Base-by-base conservation (phyloP, 2,329 filamentous ascomycete species). In the Hypoxylon sp. region DNA sequence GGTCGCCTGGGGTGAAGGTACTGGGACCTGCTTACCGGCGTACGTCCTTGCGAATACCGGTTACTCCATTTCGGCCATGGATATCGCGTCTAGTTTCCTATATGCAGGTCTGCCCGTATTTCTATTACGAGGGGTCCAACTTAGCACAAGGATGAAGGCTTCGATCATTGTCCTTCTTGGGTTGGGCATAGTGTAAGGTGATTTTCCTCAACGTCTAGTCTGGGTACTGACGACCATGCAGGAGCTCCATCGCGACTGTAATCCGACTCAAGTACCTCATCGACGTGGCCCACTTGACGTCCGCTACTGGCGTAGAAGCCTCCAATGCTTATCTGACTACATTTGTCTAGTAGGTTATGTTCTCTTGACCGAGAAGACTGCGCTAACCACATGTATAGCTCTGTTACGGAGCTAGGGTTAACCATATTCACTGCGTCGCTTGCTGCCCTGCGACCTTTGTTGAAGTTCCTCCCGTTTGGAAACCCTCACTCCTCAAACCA, bases 241-340 rank as follows among this genome's bases (percentile, higher is more conserved):
- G 55, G 56, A 60, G 56, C 46, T 60, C 56, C 56, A 60, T 60
- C 21, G 56, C 56, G 13, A 60, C 56, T 34, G 56, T 60, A 9
- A 60, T 60, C 21, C 56, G 56, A 14, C 56, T 60, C 1, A 60
- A 60, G 46, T 60, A 60, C 34, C 56, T 60, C 7, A 17, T 60
- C 45, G 56, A 60, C 34, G 56, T 60, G 32, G 56, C 32, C 56
- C 43, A 60, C n/a, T 28, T 60, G 17, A 51, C n/a, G n/a, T 30
- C 46, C 34, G 23, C 45, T n/a, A 32, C 25, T 6, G 56, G 56
- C 5, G 46, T 60, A 6, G 56, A 60, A 19, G 56, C 56, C 1
- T 10, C 56, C 6, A 60, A 60, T 14, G 56, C 56, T 30, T 60
- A 60, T 51, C 34, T 60, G 23, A 60, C 56, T 7, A 60, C 56